phyloP scores from a whole-genome alignment of 2,329 filamentous ascomycete species.

The Colletotrichum camelliae region DNA sequence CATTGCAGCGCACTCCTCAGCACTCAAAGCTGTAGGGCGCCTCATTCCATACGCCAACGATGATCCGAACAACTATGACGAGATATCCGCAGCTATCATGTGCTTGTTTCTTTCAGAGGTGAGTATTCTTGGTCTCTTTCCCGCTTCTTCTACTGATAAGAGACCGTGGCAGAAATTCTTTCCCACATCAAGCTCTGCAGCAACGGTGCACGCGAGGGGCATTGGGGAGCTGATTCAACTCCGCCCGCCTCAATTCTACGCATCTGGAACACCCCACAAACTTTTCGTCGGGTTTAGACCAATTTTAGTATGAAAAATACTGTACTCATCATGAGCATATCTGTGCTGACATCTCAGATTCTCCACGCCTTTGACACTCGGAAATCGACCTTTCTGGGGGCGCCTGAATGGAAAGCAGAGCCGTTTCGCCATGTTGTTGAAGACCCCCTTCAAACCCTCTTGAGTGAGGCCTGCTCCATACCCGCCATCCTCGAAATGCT shows the following conservation, averaged over 20 bases:
- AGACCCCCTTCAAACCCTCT: conserved; percentile 36
- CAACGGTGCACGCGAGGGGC: conserved; percentile 37
- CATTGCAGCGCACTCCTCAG: conserved; percentile 32
- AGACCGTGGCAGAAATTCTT: conserved; percentile 30
- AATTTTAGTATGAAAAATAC: conserved; percentile 32
- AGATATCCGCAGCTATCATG: conserved; percentile 37
- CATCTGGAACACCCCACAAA: conserved; percentile 36
- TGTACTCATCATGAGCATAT: background rate
- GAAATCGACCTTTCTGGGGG: conserved; percentile 34
- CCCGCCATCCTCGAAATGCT: conserved; percentile 25
- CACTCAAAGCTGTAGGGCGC: conserved; percentile 32
- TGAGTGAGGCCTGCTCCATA: conserved; percentile 32
- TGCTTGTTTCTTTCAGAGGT: conserved; percentile 38
- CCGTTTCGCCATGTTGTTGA: conserved; percentile 33
- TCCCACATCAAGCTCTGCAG: conserved; percentile 28
- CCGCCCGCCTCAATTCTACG: conserved; percentile 33
- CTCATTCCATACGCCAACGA: conserved; percentile 14
- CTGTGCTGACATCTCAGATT: conserved; percentile 24
- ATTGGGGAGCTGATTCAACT: conserved; percentile 37
- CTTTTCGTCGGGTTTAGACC: conserved; percentile 46
- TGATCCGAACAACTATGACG: conserved; percentile 19
- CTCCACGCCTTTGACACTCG: conserved; percentile 33
- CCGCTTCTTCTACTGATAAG: accelerated
- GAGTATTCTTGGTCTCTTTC: background rate
- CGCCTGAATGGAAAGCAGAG: conserved; percentile 30